Evolutionary conservation across 768 basidiomycete species (phyloP).

Genomic region (Suillus hirtellus): DNA sequence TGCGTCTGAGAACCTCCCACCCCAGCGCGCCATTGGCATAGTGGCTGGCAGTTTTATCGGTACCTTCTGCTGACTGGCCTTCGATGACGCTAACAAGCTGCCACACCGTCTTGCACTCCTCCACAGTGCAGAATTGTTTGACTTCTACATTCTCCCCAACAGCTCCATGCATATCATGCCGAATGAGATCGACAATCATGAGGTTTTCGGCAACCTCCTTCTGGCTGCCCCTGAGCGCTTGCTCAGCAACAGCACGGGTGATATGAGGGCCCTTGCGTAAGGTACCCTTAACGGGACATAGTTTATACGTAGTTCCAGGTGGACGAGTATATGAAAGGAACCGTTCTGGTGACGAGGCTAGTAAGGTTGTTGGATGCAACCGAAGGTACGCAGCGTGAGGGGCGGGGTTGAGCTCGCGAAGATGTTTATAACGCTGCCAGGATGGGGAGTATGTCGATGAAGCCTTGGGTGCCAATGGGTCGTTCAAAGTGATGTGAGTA

Average conservation of each 20-base stretch:
- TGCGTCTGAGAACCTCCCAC: conserved; percentile 74
- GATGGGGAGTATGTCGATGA: conserved; percentile 36
- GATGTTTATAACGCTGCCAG: conserved; percentile 72
- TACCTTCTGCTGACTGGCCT: conserved; percentile 50
- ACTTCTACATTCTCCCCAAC: conserved; percentile 83
- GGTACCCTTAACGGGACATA: conserved; percentile 95
- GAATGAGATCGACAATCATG: conserved; percentile 97
- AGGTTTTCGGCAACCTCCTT: conserved; percentile 97
- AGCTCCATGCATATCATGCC: conserved; percentile 85
- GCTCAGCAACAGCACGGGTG: conserved; percentile 64
- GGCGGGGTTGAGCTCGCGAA: conserved; percentile 81
- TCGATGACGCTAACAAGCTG: conserved; percentile 94
- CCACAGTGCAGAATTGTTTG: conserved; percentile 81
- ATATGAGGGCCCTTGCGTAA: conserved; percentile 68
- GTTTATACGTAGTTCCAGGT: conserved; percentile 66
- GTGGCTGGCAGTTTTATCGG: conserved; percentile 38
- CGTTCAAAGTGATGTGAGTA: conserved; percentile 56
- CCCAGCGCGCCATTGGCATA: conserved; percentile 50
- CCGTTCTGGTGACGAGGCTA: conserved; percentile 90
- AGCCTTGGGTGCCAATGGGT: conserved; percentile 21
- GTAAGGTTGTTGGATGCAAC: conserved; percentile 70
- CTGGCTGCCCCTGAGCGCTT: conserved; percentile 58
- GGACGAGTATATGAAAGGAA: conserved; percentile 81
- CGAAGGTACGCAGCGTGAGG: conserved; percentile 85
- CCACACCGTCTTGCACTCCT: conserved; percentile 94